Evolutionary conservation across 192 early-diverging fungal species (phyloP).

Genomic region (Backusella sp.): DNA sequence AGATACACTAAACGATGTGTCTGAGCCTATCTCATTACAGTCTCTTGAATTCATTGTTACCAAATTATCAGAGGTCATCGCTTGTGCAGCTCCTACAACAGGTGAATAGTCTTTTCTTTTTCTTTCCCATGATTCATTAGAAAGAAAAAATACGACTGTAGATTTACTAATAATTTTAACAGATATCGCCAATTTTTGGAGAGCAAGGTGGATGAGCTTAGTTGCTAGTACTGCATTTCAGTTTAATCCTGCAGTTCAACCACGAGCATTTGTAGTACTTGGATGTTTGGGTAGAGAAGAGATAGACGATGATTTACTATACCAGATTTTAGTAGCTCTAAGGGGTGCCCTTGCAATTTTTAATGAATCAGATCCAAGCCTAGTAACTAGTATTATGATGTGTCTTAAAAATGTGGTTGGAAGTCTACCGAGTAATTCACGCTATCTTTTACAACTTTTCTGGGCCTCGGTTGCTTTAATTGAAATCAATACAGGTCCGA

Average conservation of each 20-base stretch:
- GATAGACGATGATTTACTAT: constrained; percentile 86
- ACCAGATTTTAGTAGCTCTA: constrained; percentile 86
- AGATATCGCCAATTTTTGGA: constrained; percentile 77
- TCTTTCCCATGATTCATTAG: neutral
- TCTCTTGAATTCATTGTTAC: constrained; percentile 57
- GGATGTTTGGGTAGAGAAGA: constrained; percentile 84
- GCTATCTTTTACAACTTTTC: constrained; percentile 80
- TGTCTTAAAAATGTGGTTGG: constrained; percentile 82
- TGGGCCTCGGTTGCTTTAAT: constrained; percentile 85
- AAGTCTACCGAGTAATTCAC: constrained; percentile 69
- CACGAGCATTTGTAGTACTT: constrained; percentile 86
- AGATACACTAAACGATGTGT: constrained; percentile 45
- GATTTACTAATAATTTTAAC: neutral
- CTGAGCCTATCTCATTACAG: constrained; percentile 45
- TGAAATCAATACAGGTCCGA: constrained; percentile 76
- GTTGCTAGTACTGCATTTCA: constrained; percentile 89
- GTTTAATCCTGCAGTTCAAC: constrained; percentile 88
- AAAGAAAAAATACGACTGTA: neutral
- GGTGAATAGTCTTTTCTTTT: constrained; percentile 38
- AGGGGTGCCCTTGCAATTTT: constrained; percentile 81
- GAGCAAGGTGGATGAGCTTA: constrained; percentile 87
- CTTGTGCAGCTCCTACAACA: constrained; percentile 55
- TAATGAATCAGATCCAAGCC: constrained; percentile 71
- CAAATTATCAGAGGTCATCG: constrained; percentile 62
- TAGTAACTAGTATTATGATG: constrained; percentile 83